Evolutionary conservation across 2,329 filamentous ascomycete genomes (phyloP).

Genomic region (Lachnellula suecica): DNA sequence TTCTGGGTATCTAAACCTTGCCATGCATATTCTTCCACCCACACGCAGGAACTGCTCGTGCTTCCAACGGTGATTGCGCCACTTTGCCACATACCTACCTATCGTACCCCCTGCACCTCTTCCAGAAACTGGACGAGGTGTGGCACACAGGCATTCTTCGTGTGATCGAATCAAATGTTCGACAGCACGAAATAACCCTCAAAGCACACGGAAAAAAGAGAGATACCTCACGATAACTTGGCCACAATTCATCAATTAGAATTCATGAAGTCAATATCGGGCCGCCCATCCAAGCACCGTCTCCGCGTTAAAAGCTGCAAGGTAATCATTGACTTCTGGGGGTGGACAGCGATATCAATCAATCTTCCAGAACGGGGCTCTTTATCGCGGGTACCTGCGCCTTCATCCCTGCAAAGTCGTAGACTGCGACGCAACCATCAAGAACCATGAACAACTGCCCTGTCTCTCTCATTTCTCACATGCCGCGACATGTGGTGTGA

Average conservation of each 20-base stretch:
- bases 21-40: conserved; percentile 10
- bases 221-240: too few species aligned
- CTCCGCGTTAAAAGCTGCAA: not conserved
- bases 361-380: conserved; percentile 9
- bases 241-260: too few species aligned
- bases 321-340: not conserved
- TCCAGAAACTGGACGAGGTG: too few species aligned
- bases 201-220: too few species aligned
- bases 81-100: conserved; percentile 9
- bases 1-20: conserved; percentile 5
- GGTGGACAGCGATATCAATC: conserved; percentile 1
- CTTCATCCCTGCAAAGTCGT: conserved; percentile 1
- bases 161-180: too few species aligned
- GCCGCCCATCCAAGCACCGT: not conserved
- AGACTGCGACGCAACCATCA: conserved; percentile 4
- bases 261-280: not conserved
- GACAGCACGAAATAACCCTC: too few species aligned
- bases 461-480: conserved; percentile 8
- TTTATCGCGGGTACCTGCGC: conserved; percentile 19
- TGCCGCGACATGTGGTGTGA: not conserved
- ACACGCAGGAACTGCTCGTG: conserved; percentile 12
- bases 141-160: too few species aligned
- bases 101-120: not conserved
- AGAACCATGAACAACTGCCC: not conserved
- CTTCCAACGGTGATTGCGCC: conserved; percentile 9